Evolutionary conservation across 2,329 filamentous ascomycete genomes (phyloP), one percentile per base, ranked within the genome.

Genomic region (Microdochium nivale): DNA sequence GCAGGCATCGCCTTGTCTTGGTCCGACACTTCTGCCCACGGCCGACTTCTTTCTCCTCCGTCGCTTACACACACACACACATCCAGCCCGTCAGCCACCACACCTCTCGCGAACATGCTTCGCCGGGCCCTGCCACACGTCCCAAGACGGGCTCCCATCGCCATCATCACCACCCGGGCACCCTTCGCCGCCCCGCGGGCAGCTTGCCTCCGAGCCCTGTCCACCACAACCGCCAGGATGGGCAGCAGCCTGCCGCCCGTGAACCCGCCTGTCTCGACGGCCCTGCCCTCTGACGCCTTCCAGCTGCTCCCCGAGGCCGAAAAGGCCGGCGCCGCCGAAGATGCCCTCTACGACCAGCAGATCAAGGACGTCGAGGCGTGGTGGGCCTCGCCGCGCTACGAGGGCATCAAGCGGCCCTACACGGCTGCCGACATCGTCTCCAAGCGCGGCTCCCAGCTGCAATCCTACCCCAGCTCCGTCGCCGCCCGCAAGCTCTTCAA

Each of bases 401-500:
- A 86, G 58, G 92, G 88, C 54, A 96, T 97, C 74, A 94, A 87
- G 75, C 80, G 94, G 47, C 90, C 92, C 11, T 99, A 97, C 68
- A 87, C 86, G 19, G 88, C 90, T 1, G 88, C 86, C 61, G 91
- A 96, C 71, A 87, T 99, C 5, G 92, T 96, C 55, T 90, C 87
- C 69, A 97, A 97, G 75, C 80, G 94, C 55, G 94, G 94, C 10
- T 86, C 90, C 7, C 79, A 96, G 58, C 83, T 89, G 63, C 88
- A 96, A 65, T 82, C 80, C 49, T 97, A 96, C 60, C 88, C 94
- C 1, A 96, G 90, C 71, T 96, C 90, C 14, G 73, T 95, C 55
- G 96, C 96, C 88, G 94, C 92, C 1, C 80, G 89, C 64, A 97
- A 99, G 72, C 79, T 99, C 4, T 99, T 96, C 72, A 86, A 95